Evolutionary conservation across 805 yeast genomes (phyloP).

Genomic region (Komagataella phaffii): DNA sequence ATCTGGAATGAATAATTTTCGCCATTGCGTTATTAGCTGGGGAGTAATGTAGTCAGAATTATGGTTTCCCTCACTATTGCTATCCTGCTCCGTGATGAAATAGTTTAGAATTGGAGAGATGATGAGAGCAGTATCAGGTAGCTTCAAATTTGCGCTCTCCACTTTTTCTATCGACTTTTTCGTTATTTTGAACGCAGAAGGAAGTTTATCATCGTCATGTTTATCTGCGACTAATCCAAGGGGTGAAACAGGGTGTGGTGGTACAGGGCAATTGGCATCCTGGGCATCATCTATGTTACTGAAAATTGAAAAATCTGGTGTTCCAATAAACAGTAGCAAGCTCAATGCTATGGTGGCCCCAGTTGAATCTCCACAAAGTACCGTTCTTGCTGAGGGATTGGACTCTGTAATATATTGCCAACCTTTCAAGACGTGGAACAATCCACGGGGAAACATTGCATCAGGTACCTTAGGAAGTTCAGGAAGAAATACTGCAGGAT

Average conservation of each 20-base stretch:
- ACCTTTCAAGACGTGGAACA: slow-evolving; percentile 12
- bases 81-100: slow-evolving; percentile 4
- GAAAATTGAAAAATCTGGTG: slow-evolving; percentile 12
- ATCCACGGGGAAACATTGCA: slow-evolving; percentile 1
- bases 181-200: neutral
- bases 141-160: slow-evolving; percentile 1
- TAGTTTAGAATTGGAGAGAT: slow-evolving; percentile 15
- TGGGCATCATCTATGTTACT: slow-evolving; percentile 5
- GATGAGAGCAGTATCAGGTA: slow-evolving; percentile 6
- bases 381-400: slow-evolving; percentile 14
- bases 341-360: slow-evolving; percentile 31
- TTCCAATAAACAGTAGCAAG: slow-evolving; percentile 21
- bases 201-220: neutral
- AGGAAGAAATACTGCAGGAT: slow-evolving; percentile 29
- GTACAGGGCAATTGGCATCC: slow-evolving; percentile 13
- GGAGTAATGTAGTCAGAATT: neutral
- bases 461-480: slow-evolving; percentile 10
- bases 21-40: slow-evolving; percentile 1
- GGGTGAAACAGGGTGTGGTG: slow-evolving; percentile 1
- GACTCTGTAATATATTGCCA: slow-evolving; percentile 17
- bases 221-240: neutral
- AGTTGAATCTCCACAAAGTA: slow-evolving; percentile 31
- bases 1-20: slow-evolving; percentile 9
- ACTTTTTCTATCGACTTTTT: slow-evolving; percentile 6
- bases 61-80: neutral